Percentiles rank a stretch among this genome's conserved stretches.
Evolutionary conservation across 495 filamentous ascomycete species (phyloP).

Genomic region (Neurospora discreta): DNA sequence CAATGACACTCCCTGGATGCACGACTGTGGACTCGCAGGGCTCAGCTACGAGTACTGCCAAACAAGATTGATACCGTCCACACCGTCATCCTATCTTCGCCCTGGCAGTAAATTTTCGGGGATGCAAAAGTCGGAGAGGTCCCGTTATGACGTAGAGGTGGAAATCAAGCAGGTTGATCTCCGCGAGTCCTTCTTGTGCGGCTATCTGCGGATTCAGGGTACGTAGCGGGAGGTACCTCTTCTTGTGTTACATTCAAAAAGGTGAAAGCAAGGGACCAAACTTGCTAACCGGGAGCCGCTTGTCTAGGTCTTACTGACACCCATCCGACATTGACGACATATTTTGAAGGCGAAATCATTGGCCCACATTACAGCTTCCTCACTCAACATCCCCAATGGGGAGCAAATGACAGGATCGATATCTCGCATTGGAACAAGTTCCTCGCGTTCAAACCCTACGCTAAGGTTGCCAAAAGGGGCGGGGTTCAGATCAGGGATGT

Average conservation of each 20-base stretch:
- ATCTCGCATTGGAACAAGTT: conserved; percentile 91
- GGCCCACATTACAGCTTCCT: conserved; percentile 88
- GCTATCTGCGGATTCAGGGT: conserved; percentile 96
- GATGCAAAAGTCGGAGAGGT: conserved; percentile 82
- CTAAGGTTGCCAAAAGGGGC: conserved; percentile 56
- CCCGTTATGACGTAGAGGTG: conserved; percentile 89
- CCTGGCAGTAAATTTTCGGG: conserved; percentile 82
- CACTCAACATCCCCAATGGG: conserved; percentile 84
- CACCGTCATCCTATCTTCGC: conserved; percentile 72
- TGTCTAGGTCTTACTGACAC: conserved; percentile 77
- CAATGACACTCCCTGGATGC: conserved; percentile 13
- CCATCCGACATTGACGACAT: conserved; percentile 92
- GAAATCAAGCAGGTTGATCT: conserved; percentile 96
- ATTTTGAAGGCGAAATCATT: conserved; percentile 98
- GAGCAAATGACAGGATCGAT: conserved; percentile 84
- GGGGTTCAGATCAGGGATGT: conserved; percentile 50
- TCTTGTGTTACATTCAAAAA: background rate
- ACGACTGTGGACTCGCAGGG: conserved; percentile 23
- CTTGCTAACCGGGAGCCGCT: background rate
- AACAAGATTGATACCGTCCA: conserved; percentile 48
- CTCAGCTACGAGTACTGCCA: conserved; percentile 57
- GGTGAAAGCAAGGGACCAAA: background rate
- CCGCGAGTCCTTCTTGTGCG: conserved; percentile 87
- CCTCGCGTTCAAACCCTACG: conserved; percentile 67
- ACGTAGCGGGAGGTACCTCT: conserved; percentile 14